Evolutionary conservation across 495 filamentous ascomycete genomes (phyloP), one percentile per base, ranked within the genome.

Genomic region (Penicillium maclennaniae): DNA sequence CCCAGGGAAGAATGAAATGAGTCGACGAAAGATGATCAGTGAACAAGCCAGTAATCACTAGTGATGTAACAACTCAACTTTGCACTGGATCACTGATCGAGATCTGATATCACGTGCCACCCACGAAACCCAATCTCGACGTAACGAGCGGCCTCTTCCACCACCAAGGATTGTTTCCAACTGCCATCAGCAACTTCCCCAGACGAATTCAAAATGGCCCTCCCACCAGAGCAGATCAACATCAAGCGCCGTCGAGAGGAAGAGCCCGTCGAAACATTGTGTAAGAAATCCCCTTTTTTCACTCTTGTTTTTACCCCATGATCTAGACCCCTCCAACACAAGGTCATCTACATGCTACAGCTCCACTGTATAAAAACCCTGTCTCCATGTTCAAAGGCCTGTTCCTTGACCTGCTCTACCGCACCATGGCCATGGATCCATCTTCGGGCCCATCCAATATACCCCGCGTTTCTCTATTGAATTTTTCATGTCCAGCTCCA

Each of bases 231-330:
- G 52, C 76, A 77, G 19, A 78, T 82, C 40, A 76, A 72, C 8
- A 77, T 82, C 61, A 82, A 82, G 61, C 72, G 79, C 17, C 76
- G 76, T n/a, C 75, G 76, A 19, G 77, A 79, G 40, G 79, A 82
- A 53, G 79, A 81, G 20, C 79, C 79, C 6, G 72, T 81, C 12
- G 79, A 82, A 41, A 74, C 75, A 27, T 65, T 82, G 51, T 82
- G 79, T 82, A 76, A 55, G 77, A 63, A 36, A 49, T 31, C 21
- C 43, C 43, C 20, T 37, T 14, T 38, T 43, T 36, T 47, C 19
- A 23, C 49, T 54, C 21, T 48, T 53, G 27, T 51, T 48, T 43
- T 53, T 53, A 55, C 58, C 55, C 61, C 59, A 53, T 58, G 46
- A 55, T 61, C 41, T 60, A 58, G 17, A 57, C 54, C 61, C 54